Base-by-base conservation (phyloP, 2,329 filamentous ascomycete species). In the Penicillium sp. region DNA sequence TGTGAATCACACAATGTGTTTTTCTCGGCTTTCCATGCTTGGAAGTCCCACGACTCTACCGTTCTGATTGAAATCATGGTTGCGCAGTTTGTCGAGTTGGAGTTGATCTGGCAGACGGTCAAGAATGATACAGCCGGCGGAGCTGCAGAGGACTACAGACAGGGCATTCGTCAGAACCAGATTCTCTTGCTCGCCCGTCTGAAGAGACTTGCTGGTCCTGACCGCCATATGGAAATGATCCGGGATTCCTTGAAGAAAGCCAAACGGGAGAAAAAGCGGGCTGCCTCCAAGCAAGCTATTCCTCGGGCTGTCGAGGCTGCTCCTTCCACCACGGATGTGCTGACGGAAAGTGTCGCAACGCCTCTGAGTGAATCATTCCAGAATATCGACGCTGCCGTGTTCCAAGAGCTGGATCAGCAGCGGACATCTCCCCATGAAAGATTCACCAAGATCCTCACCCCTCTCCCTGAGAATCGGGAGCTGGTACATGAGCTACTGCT, bases 91-190 rank as follows among this genome's bases (percentile, higher is more conserved):
- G 79, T 84, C 34, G 82, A 83, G 61, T 71, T 86, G 14, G 82
- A 86, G 59, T 75, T 81, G 14, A 86, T 86, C 13, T 83, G 82
- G 80, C 82, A 85, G 64, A 82, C 80, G 2, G 82, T 85, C 51
- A 84, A 85, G 60, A 77, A 83, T 55, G 81, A 84, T 46, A 78
- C 72, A 19, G 75, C 77, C 8, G 82, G 81, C 37, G 79, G 80
- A 45, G 82, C 82, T 31, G 80, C 81, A 3, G 78, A 77, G 35
- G 82, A 86, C 50, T 86, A 85, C 59, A 75, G 77, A 30, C 76
- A 82, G 56, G 82, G 82, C n/a, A 84, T 86, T 51, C 75, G 81
- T 19, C 78, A 84, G 53, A 84, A 85, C 53, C 82, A 86, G 59
- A 79, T 83, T 48, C 75, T 83, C 49, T 70, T 86, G 19, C 72